These are phyloP conservation scores for Myxozyma mucilagina DNA, from an alignment of 805 yeast genomes.

Conservation along the genomic window DNA sequence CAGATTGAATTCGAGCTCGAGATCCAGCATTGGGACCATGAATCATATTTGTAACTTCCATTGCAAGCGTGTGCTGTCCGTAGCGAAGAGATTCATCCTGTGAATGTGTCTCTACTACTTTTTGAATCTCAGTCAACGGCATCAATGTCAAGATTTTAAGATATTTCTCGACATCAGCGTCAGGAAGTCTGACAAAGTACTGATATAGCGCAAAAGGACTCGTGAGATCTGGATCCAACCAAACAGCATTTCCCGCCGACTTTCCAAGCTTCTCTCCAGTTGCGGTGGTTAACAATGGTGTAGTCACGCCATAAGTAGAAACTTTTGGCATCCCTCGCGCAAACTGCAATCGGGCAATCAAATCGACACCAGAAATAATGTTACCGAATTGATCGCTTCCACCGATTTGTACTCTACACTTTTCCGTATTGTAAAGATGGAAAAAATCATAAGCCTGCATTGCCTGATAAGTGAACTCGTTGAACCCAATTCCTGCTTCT, in stretches of 20 bases:
- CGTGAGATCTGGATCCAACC: slow-evolving; percentile 73
- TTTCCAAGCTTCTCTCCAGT: slow-evolving; percentile 94
- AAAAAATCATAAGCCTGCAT: slow-evolving; percentile 93
- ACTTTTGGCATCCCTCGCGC: slow-evolving; percentile 21
- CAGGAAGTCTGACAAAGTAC: slow-evolving; percentile 72
- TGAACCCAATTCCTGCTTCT: slow-evolving; percentile 81
- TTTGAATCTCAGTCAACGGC: slow-evolving; percentile 60
- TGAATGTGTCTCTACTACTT: slow-evolving; percentile 54
- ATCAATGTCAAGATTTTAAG: slow-evolving; percentile 77
- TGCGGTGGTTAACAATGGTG: slow-evolving; percentile 83
- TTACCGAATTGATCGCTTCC: slow-evolving; percentile 99
- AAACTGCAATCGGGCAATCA: slow-evolving; percentile 61
- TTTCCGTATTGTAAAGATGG: slow-evolving; percentile 61
- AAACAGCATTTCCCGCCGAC: slow-evolving; percentile 94
- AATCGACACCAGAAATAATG: slow-evolving; percentile 91
- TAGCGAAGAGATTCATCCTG: slow-evolving; percentile 60
- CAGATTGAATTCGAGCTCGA: slow-evolving; percentile 65
- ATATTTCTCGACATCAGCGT: slow-evolving; percentile 67
- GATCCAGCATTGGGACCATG: slow-evolving; percentile 80
- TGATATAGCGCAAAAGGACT: slow-evolving; percentile 82
- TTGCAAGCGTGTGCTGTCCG: slow-evolving; percentile 78
- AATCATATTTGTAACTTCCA: slow-evolving; percentile 80
- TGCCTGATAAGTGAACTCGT: slow-evolving; percentile 90
- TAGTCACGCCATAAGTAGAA: slow-evolving; percentile 74
- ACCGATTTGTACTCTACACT: slow-evolving; percentile 77